phyloP scores from a whole-genome alignment of 2,329 filamentous ascomycete species.

The Fusarium humuli region DNA sequence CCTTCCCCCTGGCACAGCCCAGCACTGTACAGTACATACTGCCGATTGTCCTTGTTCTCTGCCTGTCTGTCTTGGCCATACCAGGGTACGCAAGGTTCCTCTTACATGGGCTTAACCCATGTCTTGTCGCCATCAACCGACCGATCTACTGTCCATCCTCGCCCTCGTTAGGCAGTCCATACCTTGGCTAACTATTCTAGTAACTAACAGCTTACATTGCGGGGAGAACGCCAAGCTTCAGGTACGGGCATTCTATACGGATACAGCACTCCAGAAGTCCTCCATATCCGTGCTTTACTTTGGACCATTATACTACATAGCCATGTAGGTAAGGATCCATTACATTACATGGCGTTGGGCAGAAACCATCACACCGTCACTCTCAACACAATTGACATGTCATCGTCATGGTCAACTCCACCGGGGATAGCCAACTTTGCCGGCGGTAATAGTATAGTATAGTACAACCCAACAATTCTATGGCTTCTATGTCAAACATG shows the following conservation, averaged over 20 bases:
- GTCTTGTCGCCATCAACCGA: constrained; percentile 19
- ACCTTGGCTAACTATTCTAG: neutral
- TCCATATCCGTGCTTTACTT: neutral
- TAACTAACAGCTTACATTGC: constrained; percentile 2
- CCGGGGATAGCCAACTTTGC: neutral
- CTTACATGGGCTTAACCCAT: constrained; percentile 20
- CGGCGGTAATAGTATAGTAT: constrained; percentile 10
- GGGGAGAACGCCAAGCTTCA: constrained; percentile 21
- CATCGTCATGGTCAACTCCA: constrained; percentile 3
- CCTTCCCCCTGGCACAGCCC: constrained; percentile 14
- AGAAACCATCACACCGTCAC: constrained; percentile 40
- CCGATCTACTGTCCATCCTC: constrained; percentile 39
- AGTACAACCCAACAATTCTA: constrained; percentile 19
- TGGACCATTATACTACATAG: neutral
- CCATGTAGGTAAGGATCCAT: neutral
- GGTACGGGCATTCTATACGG: neutral
- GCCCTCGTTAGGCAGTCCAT: constrained; percentile 6
- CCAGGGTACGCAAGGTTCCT: constrained; percentile 2
- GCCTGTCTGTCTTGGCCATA: neutral
- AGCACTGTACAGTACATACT: neutral
- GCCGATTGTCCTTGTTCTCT: constrained; percentile 10
- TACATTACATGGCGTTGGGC: constrained; percentile 25
- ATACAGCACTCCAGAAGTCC: neutral
- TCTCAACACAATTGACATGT: constrained; percentile 4
- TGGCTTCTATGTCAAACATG: constrained; percentile 38